These are phyloP conservation scores for Lachancea cidri DNA, from an alignment of 805 yeast species.

Conservation along the genomic window DNA sequence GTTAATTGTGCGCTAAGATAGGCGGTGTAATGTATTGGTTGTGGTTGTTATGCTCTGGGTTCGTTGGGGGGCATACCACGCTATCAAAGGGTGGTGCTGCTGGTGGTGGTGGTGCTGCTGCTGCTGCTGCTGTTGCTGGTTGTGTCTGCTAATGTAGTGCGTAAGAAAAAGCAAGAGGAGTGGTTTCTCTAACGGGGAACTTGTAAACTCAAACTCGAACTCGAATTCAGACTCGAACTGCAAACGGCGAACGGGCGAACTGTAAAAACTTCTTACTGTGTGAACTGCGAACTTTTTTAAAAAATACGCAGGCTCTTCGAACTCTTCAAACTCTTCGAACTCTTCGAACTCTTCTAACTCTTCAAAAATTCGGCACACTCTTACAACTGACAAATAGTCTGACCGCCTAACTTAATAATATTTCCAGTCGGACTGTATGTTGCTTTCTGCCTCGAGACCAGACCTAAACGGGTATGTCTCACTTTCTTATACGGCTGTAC, in stretches of 20 bases:
- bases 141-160: too few relatives aligned
- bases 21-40: too few relatives aligned
- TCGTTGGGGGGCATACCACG: not conserved
- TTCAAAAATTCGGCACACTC: too few relatives aligned
- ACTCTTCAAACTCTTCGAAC: not conserved
- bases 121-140: too few relatives aligned
- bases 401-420: not conserved
- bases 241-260: not conserved
- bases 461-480: not conserved
- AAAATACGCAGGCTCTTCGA: not conserved
- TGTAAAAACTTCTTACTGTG: not conserved
- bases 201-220: too few relatives aligned
- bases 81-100: not conserved
- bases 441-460: not conserved
- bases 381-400: not conserved
- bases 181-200: too few relatives aligned
- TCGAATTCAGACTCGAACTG: not conserved
- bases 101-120: not conserved
- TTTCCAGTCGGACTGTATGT: not conserved
- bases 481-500: constrained; percentile 2
- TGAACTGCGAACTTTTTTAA: too few relatives aligned
- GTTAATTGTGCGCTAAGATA: too few relatives aligned
- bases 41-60: not conserved
- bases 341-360: not conserved
- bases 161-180: too few relatives aligned